Evolutionary conservation across 2,329 filamentous ascomycete genomes (phyloP), one percentile per base, ranked within the genome.

Genomic region (Xylariaceae sp.): DNA sequence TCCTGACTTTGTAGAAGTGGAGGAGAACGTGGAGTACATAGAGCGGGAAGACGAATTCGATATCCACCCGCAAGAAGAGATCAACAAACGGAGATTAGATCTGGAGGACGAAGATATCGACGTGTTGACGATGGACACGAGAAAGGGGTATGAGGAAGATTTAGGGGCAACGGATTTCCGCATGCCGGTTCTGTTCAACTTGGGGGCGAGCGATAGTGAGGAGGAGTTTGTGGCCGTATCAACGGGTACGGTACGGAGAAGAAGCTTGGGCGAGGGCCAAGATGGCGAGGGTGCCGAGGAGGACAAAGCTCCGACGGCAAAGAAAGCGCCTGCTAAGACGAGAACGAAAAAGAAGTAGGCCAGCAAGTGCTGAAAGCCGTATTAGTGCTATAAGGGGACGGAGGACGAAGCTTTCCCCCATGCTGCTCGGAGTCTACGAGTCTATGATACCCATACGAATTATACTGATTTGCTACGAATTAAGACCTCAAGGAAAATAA

Each of bases 21-120:
- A 99, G 75, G 94, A 99, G 75, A 99, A 99, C 68, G 92, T 96
- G 18, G 91, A 97, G 73, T 99, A 99, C 72, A 85, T 95, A 48
- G 94, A 99, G 74, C 84, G 85, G 58, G 94, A 99, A 75, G 94
- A 99, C 72, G 94, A 99, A 72, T 99, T 99, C 68, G 95, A 99
- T 73, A 95, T 97, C 58, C 94, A 97, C 71, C 92, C 92, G 0
- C 88, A 93, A 59, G 93, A 97, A 71, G 93, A 97, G 73, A 87
- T 97, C 58, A 91, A 95, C 71, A 93, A 96, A 73, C 85, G 93
- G 35, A 85, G 92, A 49, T 80, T 97, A 1, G 92, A 97, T 71
- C 82, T 88, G 10, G 94, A 99, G 75, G 94, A 97, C 68, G 94
- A 97, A 72, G 88, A 92, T 60, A 87, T 97, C 3, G 94, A 99